phyloP scores from a whole-genome alignment of 83 land plant species.

The Picea engelmannii region DNA sequence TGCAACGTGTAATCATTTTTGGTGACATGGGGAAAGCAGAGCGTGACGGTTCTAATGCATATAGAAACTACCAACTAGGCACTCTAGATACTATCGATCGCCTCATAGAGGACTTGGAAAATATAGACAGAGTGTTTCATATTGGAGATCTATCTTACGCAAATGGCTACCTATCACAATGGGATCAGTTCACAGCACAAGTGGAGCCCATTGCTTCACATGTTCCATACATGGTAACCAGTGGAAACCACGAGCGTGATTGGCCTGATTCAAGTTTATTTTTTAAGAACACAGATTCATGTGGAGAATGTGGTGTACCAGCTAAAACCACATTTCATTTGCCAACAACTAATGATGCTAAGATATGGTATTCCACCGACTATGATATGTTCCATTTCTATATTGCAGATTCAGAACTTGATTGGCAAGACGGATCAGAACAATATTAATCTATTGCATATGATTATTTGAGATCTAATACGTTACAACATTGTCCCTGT shows the following conservation, averaged over 20 bases:
- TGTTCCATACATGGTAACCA: slow-evolving; percentile 93
- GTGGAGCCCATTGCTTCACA: slow-evolving; percentile 73
- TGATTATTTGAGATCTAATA: too few species aligned
- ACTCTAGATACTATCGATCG: slow-evolving; percentile 86
- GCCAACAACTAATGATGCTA: slow-evolving; percentile 83
- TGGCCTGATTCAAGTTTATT: slow-evolving; percentile 91
- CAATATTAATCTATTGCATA: slow-evolving; percentile 44
- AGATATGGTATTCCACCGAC: slow-evolving; percentile 68
- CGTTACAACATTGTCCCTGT: too few species aligned
- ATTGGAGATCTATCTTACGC: slow-evolving; percentile 87
- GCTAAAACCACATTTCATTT: slow-evolving; percentile 80
- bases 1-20: slow-evolving; percentile 76
- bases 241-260: slow-evolving; percentile 98
- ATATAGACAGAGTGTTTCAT: slow-evolving; percentile 79
- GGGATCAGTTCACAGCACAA: slow-evolving; percentile 96
- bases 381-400: slow-evolving; percentile 54
- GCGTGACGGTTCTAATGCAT: slow-evolving; percentile 89
- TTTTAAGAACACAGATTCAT: slow-evolving; percentile 80
- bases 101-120: slow-evolving; percentile 68
- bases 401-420: slow-evolving; percentile 47
- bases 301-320: slow-evolving; percentile 98
- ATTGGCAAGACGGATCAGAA: slow-evolving; percentile 48
- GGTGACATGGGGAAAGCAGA: slow-evolving; percentile 98
- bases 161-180: slow-evolving; percentile 86
- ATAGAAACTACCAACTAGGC: slow-evolving; percentile 74